A percentile compares a stretch with the other conserved stretches of the same genome.
These are phyloP conservation scores for Candida glaebosa DNA, from an alignment of 805 yeast species.

Conservation along the genomic window DNA sequence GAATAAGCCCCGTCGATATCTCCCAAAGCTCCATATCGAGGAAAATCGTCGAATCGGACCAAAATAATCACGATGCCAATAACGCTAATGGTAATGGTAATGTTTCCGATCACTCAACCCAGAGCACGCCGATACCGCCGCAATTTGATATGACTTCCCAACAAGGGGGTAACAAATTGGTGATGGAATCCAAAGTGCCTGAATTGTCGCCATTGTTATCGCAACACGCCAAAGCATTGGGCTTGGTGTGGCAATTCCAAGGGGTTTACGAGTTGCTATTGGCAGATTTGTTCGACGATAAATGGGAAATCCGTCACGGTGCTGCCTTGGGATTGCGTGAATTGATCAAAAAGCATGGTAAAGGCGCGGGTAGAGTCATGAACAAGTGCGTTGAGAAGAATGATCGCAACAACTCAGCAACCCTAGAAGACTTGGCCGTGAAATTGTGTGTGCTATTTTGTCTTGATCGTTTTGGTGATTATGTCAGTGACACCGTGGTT, in stretches of 20 bases:
- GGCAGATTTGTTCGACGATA: conserved; percentile 75
- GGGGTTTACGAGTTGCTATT: conserved; percentile 82
- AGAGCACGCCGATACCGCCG: conserved; percentile 18
- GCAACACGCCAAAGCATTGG: conserved; percentile 67
- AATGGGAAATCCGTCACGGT: conserved; percentile 96
- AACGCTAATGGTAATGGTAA: conserved; percentile 29
- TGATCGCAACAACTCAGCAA: conserved; percentile 56
- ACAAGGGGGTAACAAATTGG: conserved; percentile 74
- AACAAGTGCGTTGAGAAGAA: conserved; percentile 64
- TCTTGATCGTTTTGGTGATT: conserved; percentile 93
- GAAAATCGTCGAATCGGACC: conserved; percentile 44
- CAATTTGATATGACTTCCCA: conserved; percentile 70
- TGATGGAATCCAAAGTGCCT: conserved; percentile 72
- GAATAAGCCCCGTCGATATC: conserved; percentile 55
- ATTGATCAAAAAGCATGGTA: conserved; percentile 75
- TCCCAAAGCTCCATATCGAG: conserved; percentile 68
- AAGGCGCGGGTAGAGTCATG: conserved; percentile 76
- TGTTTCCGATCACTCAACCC: conserved; percentile 7
- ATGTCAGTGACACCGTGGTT: conserved; percentile 94
- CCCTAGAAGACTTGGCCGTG: conserved; percentile 85
- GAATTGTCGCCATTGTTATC: conserved; percentile 66
- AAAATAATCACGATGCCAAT: conserved; percentile 10
- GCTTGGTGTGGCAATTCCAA: conserved; percentile 89
- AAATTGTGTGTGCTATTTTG: conserved; percentile 84
- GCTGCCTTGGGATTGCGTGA: conserved; percentile 91